Evolutionary conservation across 2,329 filamentous ascomycete genomes (phyloP), one percentile per base, ranked within the genome.

Genomic region (Ophiostoma perfectum): DNA sequence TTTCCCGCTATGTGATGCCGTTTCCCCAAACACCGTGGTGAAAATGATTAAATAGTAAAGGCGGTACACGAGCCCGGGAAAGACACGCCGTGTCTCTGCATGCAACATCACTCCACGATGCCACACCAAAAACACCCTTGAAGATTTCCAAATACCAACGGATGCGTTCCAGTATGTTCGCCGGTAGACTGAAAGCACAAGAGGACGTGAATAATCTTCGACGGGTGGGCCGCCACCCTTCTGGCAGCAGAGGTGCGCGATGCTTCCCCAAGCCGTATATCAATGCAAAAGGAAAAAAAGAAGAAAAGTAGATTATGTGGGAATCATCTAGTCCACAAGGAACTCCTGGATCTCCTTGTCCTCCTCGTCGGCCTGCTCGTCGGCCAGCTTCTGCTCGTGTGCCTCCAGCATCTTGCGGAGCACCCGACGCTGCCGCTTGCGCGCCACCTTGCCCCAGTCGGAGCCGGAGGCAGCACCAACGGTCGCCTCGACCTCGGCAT

Each of bases 331-430:
- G 75, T 87, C 83, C 73, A 85, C 82, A 76, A 93, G 77, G 74
- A 89, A 86, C 78, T 93, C 88, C 75, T 87, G 84, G 73, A 93
- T 89, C 76, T 93, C 89, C 78, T 90, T 89, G 76, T 92, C 89
- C 70, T 89, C 86, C 72, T 90, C 83, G 69, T 88, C 86, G 73
- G 88, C 87, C 70, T 80, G 77, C 65, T 80, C 76, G 73, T 86
- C 82, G 72, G 83, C 80, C 73, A 85, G 78, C 74, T 79, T 77
- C 78, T 85, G 81, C 78, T 90, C 88, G 72, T 87, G 82, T 64
- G 82, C 84, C 73, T 88, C 87, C 70, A 91, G 77, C 74, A 90
- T 76, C 75, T 87, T 84, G 81, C 87, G 87, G 70, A 90, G 80
- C 77, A 90, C 83, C 72, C 84, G 83, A 74, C 88, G 84, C 80